Conservation (phyloP, 164 flowering plant species). For the Vitis vinifera region ASM3070453v1 NC_081811.1:30837001-30837500, state of each 20-base stretch:
- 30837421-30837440: conserved; percentile 32
- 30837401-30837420: conserved; percentile 72
- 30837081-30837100: background rate
- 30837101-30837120: background rate
- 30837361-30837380: no score
- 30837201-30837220: background rate
- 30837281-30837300: background rate
- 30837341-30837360: no score
- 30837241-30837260: background rate
- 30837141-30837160: background rate
- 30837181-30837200: no score
- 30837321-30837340: no score
- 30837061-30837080: conserved; percentile 4
- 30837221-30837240: background rate
- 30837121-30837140: background rate
- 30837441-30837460: conserved; percentile 28
- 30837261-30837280: background rate
- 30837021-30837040: conserved; percentile 67
- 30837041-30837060: conserved; percentile 45
- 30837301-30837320: background rate
- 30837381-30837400: conserved; percentile 12
- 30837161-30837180: background rate
- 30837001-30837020: conserved; percentile 78
- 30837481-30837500: conserved; percentile 46
- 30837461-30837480: conserved; percentile 38